Evolutionary conservation across 1,284 basidiomycete genomes (phyloP).

Genomic region (Macrocybe sp.): DNA sequence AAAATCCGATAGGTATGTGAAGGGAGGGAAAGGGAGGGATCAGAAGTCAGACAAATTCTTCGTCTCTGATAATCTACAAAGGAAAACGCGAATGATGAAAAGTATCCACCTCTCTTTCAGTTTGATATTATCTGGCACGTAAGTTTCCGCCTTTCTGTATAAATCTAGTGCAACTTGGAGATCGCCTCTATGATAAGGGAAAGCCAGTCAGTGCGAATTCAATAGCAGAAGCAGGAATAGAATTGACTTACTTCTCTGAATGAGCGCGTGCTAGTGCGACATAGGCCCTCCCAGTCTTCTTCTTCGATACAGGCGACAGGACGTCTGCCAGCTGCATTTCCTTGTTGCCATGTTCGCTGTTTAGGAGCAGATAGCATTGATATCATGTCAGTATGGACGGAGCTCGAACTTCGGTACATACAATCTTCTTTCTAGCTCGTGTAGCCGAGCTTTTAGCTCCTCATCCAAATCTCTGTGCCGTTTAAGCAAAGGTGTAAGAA

Average conservation of each 20-base stretch:
- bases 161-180: conserved; percentile 67
- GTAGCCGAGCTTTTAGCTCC: conserved; percentile 55
- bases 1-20: conserved; percentile 4
- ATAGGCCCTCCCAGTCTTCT: conserved; percentile 72
- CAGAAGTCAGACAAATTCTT: conserved; percentile 27
- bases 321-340: conserved; percentile 54
- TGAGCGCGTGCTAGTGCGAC: conserved; percentile 71
- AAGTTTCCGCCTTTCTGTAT: conserved; percentile 69
- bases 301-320: conserved; percentile 64
- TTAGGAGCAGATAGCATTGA: conserved; percentile 5
- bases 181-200: conserved; percentile 48
- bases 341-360: conserved; percentile 53
- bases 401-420: conserved; percentile 19
- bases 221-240: not conserved
- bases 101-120: conserved; percentile 78
- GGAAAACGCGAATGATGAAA: conserved; percentile 54
- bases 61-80: conserved; percentile 39
- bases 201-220: conserved; percentile 6
- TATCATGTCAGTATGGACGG: conserved; percentile 9
- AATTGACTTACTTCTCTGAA: conserved; percentile 59
- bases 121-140: conserved; percentile 74
- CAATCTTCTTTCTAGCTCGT: conserved; percentile 69
- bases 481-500: conserved; percentile 56
- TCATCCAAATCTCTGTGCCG: conserved; percentile 62
- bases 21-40: conserved; percentile 5